These are phyloP conservation scores for Picochlorum sp. DNA, from an alignment of 139 green algal species.

Conservation along the genomic window DNA sequence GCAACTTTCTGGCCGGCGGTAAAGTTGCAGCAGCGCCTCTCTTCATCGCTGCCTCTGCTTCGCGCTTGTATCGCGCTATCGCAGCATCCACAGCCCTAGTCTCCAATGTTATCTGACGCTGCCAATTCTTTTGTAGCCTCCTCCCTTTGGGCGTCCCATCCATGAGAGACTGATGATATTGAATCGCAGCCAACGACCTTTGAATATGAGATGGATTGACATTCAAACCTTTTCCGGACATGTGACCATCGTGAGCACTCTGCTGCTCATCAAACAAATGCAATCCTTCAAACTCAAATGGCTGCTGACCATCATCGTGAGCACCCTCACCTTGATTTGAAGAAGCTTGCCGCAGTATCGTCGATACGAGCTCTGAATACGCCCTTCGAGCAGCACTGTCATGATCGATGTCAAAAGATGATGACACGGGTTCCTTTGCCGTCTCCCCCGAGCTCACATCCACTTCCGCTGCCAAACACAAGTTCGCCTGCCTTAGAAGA, in stretches of 20 bases:
- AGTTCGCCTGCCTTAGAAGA: too few species aligned
- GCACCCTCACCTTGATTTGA: background rate
- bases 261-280: conserved; percentile 20
- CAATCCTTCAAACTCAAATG: conserved; percentile 10
- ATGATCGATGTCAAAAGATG: too few species aligned
- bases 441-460: too few species aligned
- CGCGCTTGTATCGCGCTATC: conserved; percentile 17
- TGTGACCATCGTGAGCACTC: background rate
- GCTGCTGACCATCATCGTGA: background rate
- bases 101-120: conserved; percentile 37
- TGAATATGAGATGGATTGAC: background rate
- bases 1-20: conserved; percentile 15
- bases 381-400: background rate
- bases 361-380: conserved; percentile 7
- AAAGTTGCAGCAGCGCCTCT: conserved; percentile 16
- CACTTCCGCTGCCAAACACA: too few species aligned
- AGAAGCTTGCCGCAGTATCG: conserved; percentile 8
- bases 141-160: conserved; percentile 17
- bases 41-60: conserved; percentile 2
- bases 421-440: too few species aligned
- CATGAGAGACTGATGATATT: conserved; percentile 24
- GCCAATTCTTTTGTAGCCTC: conserved; percentile 27
- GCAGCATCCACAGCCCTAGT: conserved; percentile 21
- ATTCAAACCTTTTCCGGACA: background rate
- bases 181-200: conserved; percentile 15